phyloP scores from a whole-genome alignment of 1,284 basidiomycete species.

The Trichosporon ovoides region DNA sequence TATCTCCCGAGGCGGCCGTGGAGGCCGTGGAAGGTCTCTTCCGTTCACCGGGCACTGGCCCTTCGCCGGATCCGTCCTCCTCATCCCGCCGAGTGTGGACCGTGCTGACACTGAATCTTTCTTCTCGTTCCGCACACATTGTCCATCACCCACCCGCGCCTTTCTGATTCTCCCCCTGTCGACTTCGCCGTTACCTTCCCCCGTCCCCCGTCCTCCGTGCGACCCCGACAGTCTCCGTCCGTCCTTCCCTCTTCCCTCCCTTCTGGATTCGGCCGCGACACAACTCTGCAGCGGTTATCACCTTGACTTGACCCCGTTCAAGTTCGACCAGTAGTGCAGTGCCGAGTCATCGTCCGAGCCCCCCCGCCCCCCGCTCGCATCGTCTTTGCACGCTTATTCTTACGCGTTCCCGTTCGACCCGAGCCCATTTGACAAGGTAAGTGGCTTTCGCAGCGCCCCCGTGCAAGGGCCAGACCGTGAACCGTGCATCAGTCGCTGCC shows the following conservation, averaged over 20 bases:
- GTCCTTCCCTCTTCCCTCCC: neutral
- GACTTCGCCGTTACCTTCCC: neutral
- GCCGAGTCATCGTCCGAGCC: neutral
- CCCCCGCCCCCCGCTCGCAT: too few species aligned
- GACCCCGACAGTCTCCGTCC: neutral
- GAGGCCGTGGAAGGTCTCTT: neutral
- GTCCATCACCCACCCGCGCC: neutral
- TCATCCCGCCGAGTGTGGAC: neutral
- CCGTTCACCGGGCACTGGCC: neutral
- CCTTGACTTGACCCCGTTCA: neutral
- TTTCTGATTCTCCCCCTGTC: neutral
- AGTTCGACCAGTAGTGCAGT: neutral
- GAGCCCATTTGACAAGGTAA: neutral
- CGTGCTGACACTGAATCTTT: neutral
- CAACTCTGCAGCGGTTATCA: neutral
- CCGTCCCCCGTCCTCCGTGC: neutral
- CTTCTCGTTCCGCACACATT: neutral
- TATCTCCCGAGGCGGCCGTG: neutral
- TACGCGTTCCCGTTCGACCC: neutral
- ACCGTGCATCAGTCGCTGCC: neutral
- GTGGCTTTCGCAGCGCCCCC: neutral
- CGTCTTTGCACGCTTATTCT: neutral
- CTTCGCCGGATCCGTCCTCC: neutral
- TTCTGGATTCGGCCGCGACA: neutral
- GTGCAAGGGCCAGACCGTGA: neutral